phyloP scores from a whole-genome alignment of 1,139 yeast genomes.

The Tardiomyces digboiensis region DNA sequence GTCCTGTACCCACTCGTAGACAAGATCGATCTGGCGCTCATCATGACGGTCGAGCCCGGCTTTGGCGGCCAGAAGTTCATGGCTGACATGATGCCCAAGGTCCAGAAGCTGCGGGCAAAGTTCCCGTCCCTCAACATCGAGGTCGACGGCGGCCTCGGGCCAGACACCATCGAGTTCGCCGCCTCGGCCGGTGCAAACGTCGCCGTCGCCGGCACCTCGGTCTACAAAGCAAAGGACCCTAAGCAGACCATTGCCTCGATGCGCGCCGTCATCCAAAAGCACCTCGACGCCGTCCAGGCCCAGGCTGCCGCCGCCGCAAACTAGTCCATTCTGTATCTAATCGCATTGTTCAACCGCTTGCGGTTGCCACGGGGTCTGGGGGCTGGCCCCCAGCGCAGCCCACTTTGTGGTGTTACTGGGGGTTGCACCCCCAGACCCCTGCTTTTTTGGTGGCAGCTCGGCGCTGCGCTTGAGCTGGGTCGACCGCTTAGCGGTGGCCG shows the following conservation, averaged over 20 bases:
- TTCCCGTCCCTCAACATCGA: constrained; percentile 80
- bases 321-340: too few relatives aligned
- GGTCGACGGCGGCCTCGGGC: constrained; percentile 96
- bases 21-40: constrained; percentile 80
- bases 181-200: constrained; percentile 97
- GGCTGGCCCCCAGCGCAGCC: too few relatives aligned
- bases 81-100: constrained; percentile 98
- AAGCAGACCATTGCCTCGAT: constrained; percentile 57
- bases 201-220: constrained; percentile 96
- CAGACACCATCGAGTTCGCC: constrained; percentile 71
- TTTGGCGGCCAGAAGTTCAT: constrained; percentile 98
- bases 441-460: too few relatives aligned
- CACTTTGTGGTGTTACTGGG: too few relatives aligned
- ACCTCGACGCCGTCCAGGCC: constrained; percentile 1
- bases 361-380: too few relatives aligned
- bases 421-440: too few relatives aligned
- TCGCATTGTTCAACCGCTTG: too few relatives aligned
- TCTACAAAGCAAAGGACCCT: constrained; percentile 78
- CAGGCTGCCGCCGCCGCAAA: neutral
- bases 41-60: constrained; percentile 99
- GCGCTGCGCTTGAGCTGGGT: too few relatives aligned
- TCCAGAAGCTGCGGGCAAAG: constrained; percentile 57
- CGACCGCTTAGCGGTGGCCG: too few relatives aligned
- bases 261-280: constrained; percentile 46
- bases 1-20: constrained; percentile 70